phyloP scores from a whole-genome alignment of 2,329 filamentous ascomycete species.

The Colletotrichum gigasporum region DNA sequence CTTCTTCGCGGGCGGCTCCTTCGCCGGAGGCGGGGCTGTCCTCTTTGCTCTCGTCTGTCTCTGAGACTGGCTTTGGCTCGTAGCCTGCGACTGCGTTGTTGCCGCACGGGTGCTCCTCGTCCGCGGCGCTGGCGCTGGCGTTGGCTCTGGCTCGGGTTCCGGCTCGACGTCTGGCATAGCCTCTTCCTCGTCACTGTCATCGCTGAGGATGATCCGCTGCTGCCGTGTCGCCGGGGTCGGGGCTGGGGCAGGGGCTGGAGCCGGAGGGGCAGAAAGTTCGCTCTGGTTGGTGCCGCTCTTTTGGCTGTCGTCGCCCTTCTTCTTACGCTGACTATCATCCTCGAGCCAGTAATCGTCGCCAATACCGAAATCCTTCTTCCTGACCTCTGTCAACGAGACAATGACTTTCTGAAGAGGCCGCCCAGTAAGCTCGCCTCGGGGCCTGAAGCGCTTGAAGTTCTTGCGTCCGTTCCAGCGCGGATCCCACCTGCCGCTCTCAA shows the following conservation, averaged over 20 bases:
- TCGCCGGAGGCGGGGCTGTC: slow-evolving; percentile 40
- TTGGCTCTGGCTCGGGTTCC: not conserved
- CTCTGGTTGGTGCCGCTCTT: slow-evolving; percentile 33
- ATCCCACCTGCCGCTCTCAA: slow-evolving; percentile 76
- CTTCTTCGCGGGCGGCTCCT: slow-evolving; percentile 44
- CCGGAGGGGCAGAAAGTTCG: not conserved
- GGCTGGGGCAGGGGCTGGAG: not conserved
- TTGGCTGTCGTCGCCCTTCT: slow-evolving; percentile 37
- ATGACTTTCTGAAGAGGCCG: slow-evolving; percentile 64
- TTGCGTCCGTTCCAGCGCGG: slow-evolving; percentile 91
- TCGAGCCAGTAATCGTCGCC: slow-evolving; percentile 82
- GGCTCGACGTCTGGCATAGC: slow-evolving; percentile 26
- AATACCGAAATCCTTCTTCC: slow-evolving; percentile 76
- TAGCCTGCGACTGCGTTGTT: slow-evolving; percentile 41
- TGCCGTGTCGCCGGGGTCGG: slow-evolving; percentile 9
- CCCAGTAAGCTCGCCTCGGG: slow-evolving; percentile 59
- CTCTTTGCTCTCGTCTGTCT: slow-evolving; percentile 43
- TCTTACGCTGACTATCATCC: slow-evolving; percentile 49
- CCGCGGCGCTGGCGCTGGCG: slow-evolving; percentile 7
- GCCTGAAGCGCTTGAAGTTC: slow-evolving; percentile 92
- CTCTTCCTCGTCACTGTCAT: slow-evolving; percentile 47
- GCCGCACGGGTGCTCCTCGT: slow-evolving; percentile 21
- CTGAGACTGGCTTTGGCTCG: slow-evolving; percentile 40
- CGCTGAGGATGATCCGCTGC: slow-evolving; percentile 42
- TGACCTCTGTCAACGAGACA: slow-evolving; percentile 76